phyloP scores from a whole-genome alignment of 2,329 filamentous ascomycete genomes.

The Hypoxylon sp. region DNA sequence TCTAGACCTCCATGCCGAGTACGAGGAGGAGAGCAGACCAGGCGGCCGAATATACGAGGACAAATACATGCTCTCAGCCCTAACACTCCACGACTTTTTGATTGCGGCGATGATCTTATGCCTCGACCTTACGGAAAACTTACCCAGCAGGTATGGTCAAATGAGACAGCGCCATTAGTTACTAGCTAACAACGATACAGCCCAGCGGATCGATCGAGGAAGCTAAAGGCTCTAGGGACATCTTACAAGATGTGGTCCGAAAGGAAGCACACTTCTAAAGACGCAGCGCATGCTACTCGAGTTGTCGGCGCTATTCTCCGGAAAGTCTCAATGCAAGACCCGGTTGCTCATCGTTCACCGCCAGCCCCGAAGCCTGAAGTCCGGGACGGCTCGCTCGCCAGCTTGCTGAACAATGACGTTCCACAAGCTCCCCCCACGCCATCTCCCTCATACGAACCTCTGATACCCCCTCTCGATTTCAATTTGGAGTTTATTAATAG shows the following conservation, averaged over 20 bases:
- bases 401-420: constrained; percentile 54
- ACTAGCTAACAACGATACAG: constrained; percentile 44
- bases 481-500: constrained; percentile 55
- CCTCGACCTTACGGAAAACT: constrained; percentile 63
- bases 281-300: constrained; percentile 61
- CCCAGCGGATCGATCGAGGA: constrained; percentile 55
- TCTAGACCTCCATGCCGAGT: constrained; percentile 64
- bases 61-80: constrained; percentile 67
- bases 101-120: constrained; percentile 73
- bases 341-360: constrained; percentile 40
- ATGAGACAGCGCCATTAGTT: background rate
- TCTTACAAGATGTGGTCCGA: constrained; percentile 62
- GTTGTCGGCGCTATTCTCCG: constrained; percentile 62
- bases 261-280: constrained; percentile 57
- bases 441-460: constrained; percentile 42
- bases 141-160: constrained; percentile 56
- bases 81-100: constrained; percentile 71
- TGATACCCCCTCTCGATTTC: constrained; percentile 49
- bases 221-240: constrained; percentile 57
- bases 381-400: constrained; percentile 53
- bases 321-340: constrained; percentile 56
- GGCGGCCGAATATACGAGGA: constrained; percentile 68
- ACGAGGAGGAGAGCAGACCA: constrained; percentile 62
- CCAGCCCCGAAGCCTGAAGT: constrained; percentile 50
- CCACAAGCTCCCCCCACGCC: constrained; percentile 44